Evolutionary conservation across 164 flowering plant species (phyloP).

Genomic region (Magnolia kwangsiensis): DNA sequence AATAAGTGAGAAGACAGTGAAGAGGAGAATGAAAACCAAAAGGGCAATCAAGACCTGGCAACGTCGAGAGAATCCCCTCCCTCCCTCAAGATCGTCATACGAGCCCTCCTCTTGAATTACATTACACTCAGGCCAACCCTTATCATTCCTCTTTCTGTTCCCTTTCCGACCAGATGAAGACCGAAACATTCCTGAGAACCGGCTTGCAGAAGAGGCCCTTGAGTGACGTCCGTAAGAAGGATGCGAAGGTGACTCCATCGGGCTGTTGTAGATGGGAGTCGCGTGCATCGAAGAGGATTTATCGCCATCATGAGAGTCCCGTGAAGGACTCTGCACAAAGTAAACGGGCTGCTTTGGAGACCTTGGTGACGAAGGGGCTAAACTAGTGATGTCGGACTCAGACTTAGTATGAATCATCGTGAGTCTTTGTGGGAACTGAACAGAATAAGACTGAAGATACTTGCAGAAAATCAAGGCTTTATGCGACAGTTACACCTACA

Average conservation of each 20-base stretch:
- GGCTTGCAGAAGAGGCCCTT: constrained; percentile 79
- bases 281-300: constrained; percentile 86
- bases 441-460: not conserved
- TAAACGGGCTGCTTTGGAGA: constrained; percentile 81
- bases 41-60: constrained; percentile 37
- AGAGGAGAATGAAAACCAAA: constrained; percentile 31
- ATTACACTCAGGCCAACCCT: constrained; percentile 95
- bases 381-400: constrained; percentile 84
- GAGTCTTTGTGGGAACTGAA: not conserved
- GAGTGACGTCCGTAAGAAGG: constrained; percentile 90
- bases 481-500: not conserved
- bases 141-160: constrained; percentile 67
- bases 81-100: constrained; percentile 60
- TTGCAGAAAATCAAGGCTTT: not conserved
- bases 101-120: constrained; percentile 84
- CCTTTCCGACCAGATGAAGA: constrained; percentile 77
- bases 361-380: constrained; percentile 83
- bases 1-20: constrained; percentile 48
- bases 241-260: constrained; percentile 94
- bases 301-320: constrained; percentile 97
- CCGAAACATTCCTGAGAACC: constrained; percentile 84
- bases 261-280: constrained; percentile 76
- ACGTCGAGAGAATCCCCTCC: constrained; percentile 23
- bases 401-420: constrained; percentile 73
- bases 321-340: constrained; percentile 91